These are phyloP conservation scores for Nakazawaea ishiwadae DNA, from an alignment of 805 yeast species.

Conservation along the genomic window DNA sequence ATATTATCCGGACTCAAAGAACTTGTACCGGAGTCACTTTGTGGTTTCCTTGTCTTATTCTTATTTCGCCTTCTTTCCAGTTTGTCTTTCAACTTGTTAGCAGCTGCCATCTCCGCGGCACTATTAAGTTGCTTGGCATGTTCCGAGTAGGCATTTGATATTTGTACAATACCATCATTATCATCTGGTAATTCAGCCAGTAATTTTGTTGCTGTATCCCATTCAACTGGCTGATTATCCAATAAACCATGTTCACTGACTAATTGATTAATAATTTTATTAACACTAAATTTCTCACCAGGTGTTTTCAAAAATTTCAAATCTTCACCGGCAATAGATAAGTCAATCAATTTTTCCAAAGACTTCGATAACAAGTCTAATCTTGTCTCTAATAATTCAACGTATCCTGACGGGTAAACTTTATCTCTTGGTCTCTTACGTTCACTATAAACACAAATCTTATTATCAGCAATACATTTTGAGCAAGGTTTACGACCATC, in stretches of 20 bases:
- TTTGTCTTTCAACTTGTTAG: constrained; percentile 6
- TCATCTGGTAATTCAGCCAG: constrained; percentile 31
- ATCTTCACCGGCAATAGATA: constrained; percentile 17
- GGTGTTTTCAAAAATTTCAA: constrained; percentile 7
- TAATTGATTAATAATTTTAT: constrained; percentile 40
- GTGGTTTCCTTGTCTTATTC: not conserved
- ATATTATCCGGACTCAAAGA: constrained; percentile 4
- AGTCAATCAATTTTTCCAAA: constrained; percentile 35
- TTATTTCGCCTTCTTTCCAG: not conserved
- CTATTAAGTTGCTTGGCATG: constrained; percentile 19
- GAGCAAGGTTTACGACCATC: constrained; percentile 60
- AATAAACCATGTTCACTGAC: constrained; percentile 35
- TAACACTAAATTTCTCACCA: constrained; percentile 32
- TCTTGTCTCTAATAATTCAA: constrained; percentile 57
- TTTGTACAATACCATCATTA: constrained; percentile 21
- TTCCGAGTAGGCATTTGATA: constrained; percentile 30
- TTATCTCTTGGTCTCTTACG: constrained; percentile 50
- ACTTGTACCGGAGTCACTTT: constrained; percentile 1
- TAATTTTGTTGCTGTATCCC: constrained; percentile 39
- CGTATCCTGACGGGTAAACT: constrained; percentile 54
- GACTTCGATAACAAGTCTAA: constrained; percentile 47
- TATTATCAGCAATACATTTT: constrained; percentile 50
- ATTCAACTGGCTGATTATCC: constrained; percentile 35
- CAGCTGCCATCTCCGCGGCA: constrained; percentile 2
- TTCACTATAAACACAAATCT: constrained; percentile 55